phyloP scores from a whole-genome alignment of 306 rosid genomes.

The Mimosa pudica region DNA sequence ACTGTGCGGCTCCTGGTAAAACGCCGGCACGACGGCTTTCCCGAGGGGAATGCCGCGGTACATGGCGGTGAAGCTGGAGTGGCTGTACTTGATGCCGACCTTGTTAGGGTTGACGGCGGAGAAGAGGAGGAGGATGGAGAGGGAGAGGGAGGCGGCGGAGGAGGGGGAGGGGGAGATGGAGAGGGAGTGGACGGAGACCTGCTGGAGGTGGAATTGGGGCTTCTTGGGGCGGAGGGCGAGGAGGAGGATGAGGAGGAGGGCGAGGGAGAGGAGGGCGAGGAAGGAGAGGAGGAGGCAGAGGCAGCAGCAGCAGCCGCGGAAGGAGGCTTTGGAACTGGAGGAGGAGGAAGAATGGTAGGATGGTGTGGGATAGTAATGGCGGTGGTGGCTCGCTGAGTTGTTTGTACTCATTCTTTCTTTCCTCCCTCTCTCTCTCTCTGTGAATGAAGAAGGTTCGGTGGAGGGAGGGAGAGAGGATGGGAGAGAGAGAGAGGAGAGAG shows the following conservation, averaged over 20 bases:
- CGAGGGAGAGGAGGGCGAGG: conserved; percentile 72
- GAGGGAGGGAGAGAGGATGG: neutral
- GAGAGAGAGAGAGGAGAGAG: neutral
- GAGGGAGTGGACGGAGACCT: conserved; percentile 84
- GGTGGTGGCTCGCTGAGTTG: conserved; percentile 11
- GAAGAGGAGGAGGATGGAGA: conserved; percentile 71
- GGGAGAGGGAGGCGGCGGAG: conserved; percentile 54
- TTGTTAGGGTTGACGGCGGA: conserved; percentile 84
- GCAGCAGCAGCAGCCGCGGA: conserved; percentile 92
- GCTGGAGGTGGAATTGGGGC: conserved; percentile 94
- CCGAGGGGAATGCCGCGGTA: conserved; percentile 92
- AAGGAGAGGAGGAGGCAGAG: conserved; percentile 87
- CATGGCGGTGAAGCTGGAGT: conserved; percentile 92
- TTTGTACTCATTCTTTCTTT: conserved; percentile 33
- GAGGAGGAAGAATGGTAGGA: conserved; percentile 53
- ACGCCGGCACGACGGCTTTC: conserved; percentile 78
- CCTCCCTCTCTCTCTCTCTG: neutral
- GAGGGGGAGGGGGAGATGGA: conserved; percentile 56
- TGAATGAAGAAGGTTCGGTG: neutral
- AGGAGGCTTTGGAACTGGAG: conserved; percentile 50
- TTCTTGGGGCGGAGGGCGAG: conserved; percentile 90
- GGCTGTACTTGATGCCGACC: conserved; percentile 93
- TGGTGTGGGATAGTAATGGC: conserved; percentile 38
- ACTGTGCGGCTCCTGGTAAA: conserved; percentile 81
- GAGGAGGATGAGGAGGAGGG: conserved; percentile 68